Evolutionary conservation across 768 basidiomycete genomes (phyloP).

Genomic region (Lepiota venenata): DNA sequence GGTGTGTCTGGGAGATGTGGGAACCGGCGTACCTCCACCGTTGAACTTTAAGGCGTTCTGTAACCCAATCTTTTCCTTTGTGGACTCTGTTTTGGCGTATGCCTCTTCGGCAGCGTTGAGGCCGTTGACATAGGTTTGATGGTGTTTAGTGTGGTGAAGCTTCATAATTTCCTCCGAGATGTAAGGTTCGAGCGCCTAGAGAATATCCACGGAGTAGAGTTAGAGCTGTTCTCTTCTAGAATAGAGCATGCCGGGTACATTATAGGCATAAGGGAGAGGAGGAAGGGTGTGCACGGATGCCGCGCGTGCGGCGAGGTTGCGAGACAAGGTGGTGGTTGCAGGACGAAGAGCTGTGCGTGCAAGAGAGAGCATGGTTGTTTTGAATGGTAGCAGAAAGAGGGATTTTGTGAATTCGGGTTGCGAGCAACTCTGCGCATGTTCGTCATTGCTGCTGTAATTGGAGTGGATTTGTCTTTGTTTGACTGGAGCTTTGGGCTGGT

Average conservation of each 20-base stretch:
- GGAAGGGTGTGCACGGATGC: slow-evolving; percentile 51
- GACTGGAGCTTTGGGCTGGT: not conserved
- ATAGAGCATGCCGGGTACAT: slow-evolving; percentile 27
- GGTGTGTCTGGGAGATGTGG: not conserved
- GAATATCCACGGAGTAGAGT: not conserved
- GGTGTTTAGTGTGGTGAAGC: slow-evolving; percentile 94
- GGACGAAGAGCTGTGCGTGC: slow-evolving; percentile 6
- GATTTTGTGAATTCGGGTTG: not conserved
- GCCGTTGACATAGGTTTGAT: slow-evolving; percentile 91
- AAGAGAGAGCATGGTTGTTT: slow-evolving; percentile 2
- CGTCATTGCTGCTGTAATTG: slow-evolving; percentile 3
- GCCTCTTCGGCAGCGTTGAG: slow-evolving; percentile 86
- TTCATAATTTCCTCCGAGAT: slow-evolving; percentile 92
- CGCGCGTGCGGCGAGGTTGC: slow-evolving; percentile 4
- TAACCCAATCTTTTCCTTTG: slow-evolving; percentile 82
- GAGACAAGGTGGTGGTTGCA: not conserved
- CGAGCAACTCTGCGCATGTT: slow-evolving; percentile 1
- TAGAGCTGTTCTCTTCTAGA: not conserved
- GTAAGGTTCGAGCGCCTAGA: slow-evolving; percentile 80
- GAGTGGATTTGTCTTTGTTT: not conserved
- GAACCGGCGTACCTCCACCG: slow-evolving; percentile 71
- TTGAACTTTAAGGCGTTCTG: slow-evolving; percentile 95
- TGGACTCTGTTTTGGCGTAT: slow-evolving; percentile 61
- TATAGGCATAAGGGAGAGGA: slow-evolving; percentile 71
- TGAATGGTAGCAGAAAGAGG: not conserved